Base-by-base conservation (phyloP, 2,329 filamentous ascomycete genomes). In the Fusarium torulosum region DNA sequence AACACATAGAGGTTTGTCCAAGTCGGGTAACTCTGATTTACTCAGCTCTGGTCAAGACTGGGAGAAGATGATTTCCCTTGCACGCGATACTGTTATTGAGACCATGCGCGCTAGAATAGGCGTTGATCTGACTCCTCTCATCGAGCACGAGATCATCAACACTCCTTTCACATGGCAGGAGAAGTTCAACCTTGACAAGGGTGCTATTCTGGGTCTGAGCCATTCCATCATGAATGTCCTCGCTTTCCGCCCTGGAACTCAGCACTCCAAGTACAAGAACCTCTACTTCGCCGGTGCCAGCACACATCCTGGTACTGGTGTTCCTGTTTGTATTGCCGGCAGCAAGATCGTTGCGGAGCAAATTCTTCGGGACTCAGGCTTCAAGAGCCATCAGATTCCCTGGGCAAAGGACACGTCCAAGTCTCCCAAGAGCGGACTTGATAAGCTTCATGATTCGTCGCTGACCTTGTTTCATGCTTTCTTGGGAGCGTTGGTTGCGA, bases 161-260 rank as follows among this genome's bases (percentile, higher is more conserved):
- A 89, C 88, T 9, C 91, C 91, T 0, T 74, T 76, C 6, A 85
- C 83, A 5, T 93, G 91, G 91, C 84, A 88, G 69, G 74, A 81
- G 17, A 85, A 82, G 49, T 93, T 93, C 82, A 93, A 93, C 74
- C 86, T 93, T 29, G 89, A 93, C 78, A 88, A 88, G 74, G 91
- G 91, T 15, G 89, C 90, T 1, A 94, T 93, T 55, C 83, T 93
- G 0, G 91, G 91, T 0, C 80, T 93, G 1, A 88, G 85, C 19
- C 91, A 93, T 78, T 86, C 84, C 29, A 93, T 94, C 80, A 91
- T 91, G 81, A 91, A 92, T 73, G 89, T 91, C 15, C 82, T 92
- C 0, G 84, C 84, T 33, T 91, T 91, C 80, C 81, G 90, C 2
- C 90, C 90, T 0, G 80, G 82, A 40, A 91, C 88, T 0, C 80